phyloP scores from a whole-genome alignment of 805 yeast species.

The Saturnispora gosingensis region DNA sequence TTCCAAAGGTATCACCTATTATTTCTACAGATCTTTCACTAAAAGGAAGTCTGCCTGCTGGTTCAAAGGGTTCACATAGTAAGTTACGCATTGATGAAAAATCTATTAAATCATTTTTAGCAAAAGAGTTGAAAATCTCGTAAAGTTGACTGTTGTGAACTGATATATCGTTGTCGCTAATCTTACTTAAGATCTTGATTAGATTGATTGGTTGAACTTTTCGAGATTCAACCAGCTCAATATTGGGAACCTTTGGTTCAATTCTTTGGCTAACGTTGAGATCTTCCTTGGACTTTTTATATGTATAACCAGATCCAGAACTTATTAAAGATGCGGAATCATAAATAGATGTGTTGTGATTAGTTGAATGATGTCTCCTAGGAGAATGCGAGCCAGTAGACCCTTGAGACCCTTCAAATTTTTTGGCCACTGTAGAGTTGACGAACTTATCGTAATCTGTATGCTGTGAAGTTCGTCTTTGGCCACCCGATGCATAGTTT shows the following conservation, averaged over 20 bases:
- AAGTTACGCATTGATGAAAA: slow-evolving; percentile 13
- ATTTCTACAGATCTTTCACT: slow-evolving; percentile 13
- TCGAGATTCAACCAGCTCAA: slow-evolving; percentile 7
- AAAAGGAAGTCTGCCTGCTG: slow-evolving; percentile 12
- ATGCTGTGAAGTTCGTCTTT: not conserved
- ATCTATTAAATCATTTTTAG: slow-evolving; percentile 13
- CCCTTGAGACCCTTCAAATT: slow-evolving; percentile 1
- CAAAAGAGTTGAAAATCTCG: slow-evolving; percentile 13
- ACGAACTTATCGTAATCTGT: slow-evolving; percentile 6
- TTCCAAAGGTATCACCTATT: slow-evolving; percentile 17
- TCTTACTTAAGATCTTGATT: slow-evolving; percentile 9
- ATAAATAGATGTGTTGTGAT: slow-evolving; percentile 2
- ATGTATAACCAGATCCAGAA: not conserved
- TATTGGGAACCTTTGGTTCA: slow-evolving; percentile 15
- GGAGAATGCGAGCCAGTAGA: slow-evolving; percentile 1
- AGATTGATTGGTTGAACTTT: slow-evolving; percentile 7
- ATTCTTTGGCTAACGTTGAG: not conserved
- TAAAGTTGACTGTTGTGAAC: slow-evolving; percentile 19
- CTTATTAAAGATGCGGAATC: slow-evolving; percentile 2
- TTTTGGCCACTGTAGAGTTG: not conserved
- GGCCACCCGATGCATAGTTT: not conserved
- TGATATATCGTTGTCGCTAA: slow-evolving; percentile 14
- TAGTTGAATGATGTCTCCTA: not conserved
- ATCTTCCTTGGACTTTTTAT: not conserved
- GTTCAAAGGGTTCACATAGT: slow-evolving; percentile 20